Evolutionary conservation across 805 yeast genomes (phyloP).

Genomic region (Metschnikowia kofuensis): DNA sequence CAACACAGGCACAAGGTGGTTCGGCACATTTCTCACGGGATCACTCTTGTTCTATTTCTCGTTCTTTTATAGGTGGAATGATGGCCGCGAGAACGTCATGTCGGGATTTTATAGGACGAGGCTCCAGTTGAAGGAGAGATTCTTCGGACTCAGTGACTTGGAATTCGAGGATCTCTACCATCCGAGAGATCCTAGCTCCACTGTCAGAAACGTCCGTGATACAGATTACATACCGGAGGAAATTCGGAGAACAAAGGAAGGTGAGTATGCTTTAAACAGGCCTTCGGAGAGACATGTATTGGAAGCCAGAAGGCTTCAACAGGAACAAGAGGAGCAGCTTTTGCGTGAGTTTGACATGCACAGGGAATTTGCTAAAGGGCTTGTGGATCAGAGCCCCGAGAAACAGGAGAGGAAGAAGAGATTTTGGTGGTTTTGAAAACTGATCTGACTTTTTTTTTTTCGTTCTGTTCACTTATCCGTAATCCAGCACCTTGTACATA

Average conservation of each 20-base stretch:
- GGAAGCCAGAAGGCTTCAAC: slow-evolving; percentile 69
- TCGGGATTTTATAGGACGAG: slow-evolving; percentile 64
- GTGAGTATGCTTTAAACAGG: slow-evolving; percentile 53
- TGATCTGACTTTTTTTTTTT: neutral
- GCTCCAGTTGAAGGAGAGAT: slow-evolving; percentile 49
- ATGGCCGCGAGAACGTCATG: slow-evolving; percentile 73
- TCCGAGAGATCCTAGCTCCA: slow-evolving; percentile 39
- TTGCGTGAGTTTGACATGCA: slow-evolving; percentile 33
- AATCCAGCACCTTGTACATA: neutral
- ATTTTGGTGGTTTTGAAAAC: slow-evolving; percentile 14
- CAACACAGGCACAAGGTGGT: slow-evolving; percentile 57
- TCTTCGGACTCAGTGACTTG: slow-evolving; percentile 55
- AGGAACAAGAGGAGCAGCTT: slow-evolving; percentile 58
- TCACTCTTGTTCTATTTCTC: slow-evolving; percentile 55
- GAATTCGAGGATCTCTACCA: slow-evolving; percentile 63
- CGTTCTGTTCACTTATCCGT: too few species aligned
- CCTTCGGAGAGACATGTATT: slow-evolving; percentile 70
- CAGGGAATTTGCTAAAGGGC: slow-evolving; percentile 18
- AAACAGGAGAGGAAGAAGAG: slow-evolving; percentile 12
- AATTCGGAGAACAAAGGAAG: slow-evolving; percentile 43
- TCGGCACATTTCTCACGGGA: slow-evolving; percentile 50
- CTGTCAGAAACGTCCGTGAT: slow-evolving; percentile 43
- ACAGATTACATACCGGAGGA: slow-evolving; percentile 42
- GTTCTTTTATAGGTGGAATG: slow-evolving; percentile 82
- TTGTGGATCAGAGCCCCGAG: slow-evolving; percentile 7